A percentile compares a stretch with the other conserved stretches of the same genome.
phyloP scores from a whole-genome alignment of 2,329 filamentous ascomycete species.

The Aureobasidium sp. region DNA sequence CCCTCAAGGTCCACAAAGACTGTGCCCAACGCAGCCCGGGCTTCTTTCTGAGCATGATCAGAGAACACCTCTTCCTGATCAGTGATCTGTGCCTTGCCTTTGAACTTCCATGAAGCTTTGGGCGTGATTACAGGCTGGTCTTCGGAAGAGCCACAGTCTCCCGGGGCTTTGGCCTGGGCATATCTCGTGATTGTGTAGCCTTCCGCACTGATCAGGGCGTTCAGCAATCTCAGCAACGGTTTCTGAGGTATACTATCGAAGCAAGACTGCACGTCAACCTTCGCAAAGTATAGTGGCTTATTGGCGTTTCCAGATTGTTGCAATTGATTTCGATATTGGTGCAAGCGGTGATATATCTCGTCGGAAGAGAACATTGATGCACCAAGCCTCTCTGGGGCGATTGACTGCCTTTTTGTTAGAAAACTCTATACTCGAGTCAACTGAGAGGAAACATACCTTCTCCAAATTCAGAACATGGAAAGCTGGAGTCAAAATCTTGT shows the following conservation, averaged over 20 bases:
- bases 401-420: conserved; percentile 20
- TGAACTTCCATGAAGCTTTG: conserved; percentile 32
- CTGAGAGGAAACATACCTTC: conserved; percentile 44
- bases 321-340: conserved; percentile 54
- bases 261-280: conserved; percentile 83
- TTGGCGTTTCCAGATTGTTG: conserved; percentile 26
- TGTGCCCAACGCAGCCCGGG: conserved; percentile 47
- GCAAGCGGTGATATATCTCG: conserved; percentile 69
- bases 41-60: conserved; percentile 20
- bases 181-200: conserved; percentile 68
- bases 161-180: conserved; percentile 56
- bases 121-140: conserved; percentile 27
- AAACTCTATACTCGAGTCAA: background rate
- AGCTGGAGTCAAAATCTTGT: conserved; percentile 61
- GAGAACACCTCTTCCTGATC: conserved; percentile 26
- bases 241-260: conserved; percentile 92
- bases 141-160: conserved; percentile 23
- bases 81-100: conserved; percentile 31
- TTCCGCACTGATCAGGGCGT: conserved; percentile 46
- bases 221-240: conserved; percentile 60
- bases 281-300: conserved; percentile 69
- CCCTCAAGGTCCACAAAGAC: conserved; percentile 67
- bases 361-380: conserved; percentile 72
- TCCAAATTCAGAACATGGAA: conserved; percentile 73
- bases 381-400: conserved; percentile 54